These are phyloP conservation scores for Aschersonia sp. DNA, from an alignment of 2,329 filamentous ascomycete species.

Conservation along the genomic window DNA sequence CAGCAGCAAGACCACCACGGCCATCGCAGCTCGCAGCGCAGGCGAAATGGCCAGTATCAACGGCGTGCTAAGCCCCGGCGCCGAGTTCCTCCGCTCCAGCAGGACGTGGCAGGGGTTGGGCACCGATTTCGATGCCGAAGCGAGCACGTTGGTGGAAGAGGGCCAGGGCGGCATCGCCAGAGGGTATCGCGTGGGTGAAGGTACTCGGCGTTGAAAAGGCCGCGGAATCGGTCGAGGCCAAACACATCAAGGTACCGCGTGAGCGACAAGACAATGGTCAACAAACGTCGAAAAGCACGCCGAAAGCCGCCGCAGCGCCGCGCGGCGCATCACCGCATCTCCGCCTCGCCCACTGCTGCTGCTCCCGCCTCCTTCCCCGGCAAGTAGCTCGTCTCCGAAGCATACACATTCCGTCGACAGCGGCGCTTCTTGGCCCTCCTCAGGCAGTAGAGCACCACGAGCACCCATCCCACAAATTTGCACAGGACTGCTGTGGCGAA, in stretches of 20 bases:
- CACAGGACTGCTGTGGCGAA: neutral
- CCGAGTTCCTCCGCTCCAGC: constrained; percentile 69
- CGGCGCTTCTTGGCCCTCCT: too few relatives aligned
- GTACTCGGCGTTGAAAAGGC: constrained; percentile 17
- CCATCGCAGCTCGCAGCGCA: constrained; percentile 42
- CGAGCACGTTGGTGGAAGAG: constrained; percentile 63
- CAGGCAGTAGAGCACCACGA: neutral
- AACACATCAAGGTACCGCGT: neutral
- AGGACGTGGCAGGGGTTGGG: constrained; percentile 87
- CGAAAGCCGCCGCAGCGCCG: neutral
- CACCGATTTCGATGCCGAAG: constrained; percentile 57
- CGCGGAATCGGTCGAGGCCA: neutral
- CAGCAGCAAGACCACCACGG: constrained; percentile 7
- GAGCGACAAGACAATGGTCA: neutral
- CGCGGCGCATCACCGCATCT: too few relatives aligned
- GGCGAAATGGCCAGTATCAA: constrained; percentile 71
- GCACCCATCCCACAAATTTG: neutral
- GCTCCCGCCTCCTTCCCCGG: neutral
- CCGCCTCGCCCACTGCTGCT: neutral
- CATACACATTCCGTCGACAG: neutral
- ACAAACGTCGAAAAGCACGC: neutral
- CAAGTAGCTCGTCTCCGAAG: too few relatives aligned
- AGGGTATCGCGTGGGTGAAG: constrained; percentile 67
- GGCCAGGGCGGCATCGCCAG: constrained; percentile 78
- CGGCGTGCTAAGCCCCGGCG: constrained; percentile 78